A percentile compares a stretch with the other conserved stretches of the same genome.
Conservation (phyloP, 805 yeast genomes). For the Hanseniaspora hatyaiensis region DNA sequence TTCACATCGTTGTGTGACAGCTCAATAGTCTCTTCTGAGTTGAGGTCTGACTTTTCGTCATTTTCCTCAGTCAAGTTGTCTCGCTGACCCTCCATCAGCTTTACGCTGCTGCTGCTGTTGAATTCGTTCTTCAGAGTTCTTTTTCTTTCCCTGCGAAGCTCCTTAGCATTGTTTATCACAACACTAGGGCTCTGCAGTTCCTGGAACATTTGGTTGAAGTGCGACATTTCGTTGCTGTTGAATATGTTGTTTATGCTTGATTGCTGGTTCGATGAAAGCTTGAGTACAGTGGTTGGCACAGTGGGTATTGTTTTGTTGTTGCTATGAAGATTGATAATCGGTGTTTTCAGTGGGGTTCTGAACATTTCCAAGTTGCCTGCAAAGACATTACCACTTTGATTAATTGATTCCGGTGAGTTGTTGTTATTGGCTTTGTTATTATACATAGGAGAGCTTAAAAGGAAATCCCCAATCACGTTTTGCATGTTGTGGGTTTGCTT, state of each 20-base stretch:
- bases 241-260: conserved; percentile 4
- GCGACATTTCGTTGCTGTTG: not conserved
- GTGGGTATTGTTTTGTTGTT: not conserved
- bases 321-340: not conserved
- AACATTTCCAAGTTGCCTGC: conserved; percentile 4
- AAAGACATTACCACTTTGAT: not conserved
- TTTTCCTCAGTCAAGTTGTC: not conserved
- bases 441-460: conserved; percentile 6
- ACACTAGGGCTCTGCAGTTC: conserved; percentile 10
- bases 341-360: conserved; percentile 12
- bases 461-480: conserved; percentile 8
- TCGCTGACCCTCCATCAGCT: not conserved
- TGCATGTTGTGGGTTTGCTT: not conserved
- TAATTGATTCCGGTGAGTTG: not conserved
- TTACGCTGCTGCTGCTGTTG: not conserved
- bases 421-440: not conserved
- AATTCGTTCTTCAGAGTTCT: conserved; percentile 9
- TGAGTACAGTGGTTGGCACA: not conserved
- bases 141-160: conserved; percentile 3
- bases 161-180: not conserved
- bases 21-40: not conserved
- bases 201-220: conserved; percentile 4
- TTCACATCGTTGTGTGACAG: not conserved
- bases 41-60: no score
- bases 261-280: conserved; percentile 6